Conservation (phyloP, 768 basidiomycete species). For the Crepidotus variabilis region DNA sequence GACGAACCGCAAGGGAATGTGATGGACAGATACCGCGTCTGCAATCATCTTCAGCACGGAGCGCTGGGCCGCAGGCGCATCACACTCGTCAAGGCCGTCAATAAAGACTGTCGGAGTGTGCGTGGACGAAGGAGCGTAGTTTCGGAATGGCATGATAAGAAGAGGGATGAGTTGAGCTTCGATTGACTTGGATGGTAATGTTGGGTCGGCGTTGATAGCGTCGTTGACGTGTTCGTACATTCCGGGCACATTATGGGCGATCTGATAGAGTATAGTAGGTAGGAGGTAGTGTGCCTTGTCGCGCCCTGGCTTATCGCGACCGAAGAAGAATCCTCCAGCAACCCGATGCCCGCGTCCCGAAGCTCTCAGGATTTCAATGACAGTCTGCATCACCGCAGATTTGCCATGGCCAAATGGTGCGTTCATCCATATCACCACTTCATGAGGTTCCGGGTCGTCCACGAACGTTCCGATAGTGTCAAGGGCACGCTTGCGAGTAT, state of each 20-base stretch:
- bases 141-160: background rate
- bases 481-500: conserved; percentile 11
- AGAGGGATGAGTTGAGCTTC: background rate
- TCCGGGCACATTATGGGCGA: conserved; percentile 10
- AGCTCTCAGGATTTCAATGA: conserved; percentile 8
- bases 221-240: background rate
- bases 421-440: conserved; percentile 10
- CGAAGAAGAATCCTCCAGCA: conserved; percentile 14
- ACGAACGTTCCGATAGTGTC: conserved; percentile 13
- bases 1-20: background rate
- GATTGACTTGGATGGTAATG: conserved; percentile 1
- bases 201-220: conserved; percentile 6
- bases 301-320: conserved; percentile 1
- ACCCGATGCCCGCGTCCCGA: background rate
- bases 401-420: conserved; percentile 15
- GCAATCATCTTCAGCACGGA: background rate
- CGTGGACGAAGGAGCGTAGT: background rate
- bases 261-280: conserved; percentile 12
- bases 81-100: conserved; percentile 17
- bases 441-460: background rate
- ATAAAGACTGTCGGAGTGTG: conserved; percentile 5
- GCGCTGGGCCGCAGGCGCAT: background rate
- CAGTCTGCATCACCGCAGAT: conserved; percentile 13
- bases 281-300: conserved; percentile 8
- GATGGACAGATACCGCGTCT: background rate